Conservation (phyloP, 2,329 filamentous ascomycete genomes). For the Calonectria hawksworthii region DNA sequence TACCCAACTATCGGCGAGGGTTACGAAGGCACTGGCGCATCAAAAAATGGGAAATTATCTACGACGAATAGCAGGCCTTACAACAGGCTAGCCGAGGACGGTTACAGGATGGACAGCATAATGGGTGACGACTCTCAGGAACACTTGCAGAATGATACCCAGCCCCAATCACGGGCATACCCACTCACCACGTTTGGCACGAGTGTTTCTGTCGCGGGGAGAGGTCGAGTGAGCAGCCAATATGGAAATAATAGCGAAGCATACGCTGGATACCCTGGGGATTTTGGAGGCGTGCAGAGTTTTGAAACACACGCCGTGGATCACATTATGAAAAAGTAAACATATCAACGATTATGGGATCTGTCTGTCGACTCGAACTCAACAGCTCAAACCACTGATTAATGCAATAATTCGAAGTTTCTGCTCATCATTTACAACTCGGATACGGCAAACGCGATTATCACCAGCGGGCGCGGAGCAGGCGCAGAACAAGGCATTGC, state of each 20-base stretch:
- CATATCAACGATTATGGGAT: background rate
- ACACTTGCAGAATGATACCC: background rate
- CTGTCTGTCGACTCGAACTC: background rate
- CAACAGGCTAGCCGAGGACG: background rate
- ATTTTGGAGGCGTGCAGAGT: background rate
- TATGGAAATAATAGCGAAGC: background rate
- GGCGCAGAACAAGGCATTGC: no score
- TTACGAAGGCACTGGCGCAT: background rate
- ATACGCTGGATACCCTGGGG: background rate
- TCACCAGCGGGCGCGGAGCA: no score
- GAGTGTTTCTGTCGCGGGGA: background rate
- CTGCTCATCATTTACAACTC: no score
- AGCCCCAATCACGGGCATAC: background rate
- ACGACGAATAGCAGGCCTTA: background rate
- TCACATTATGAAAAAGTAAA: background rate
- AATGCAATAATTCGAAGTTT: no score
- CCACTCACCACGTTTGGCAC: background rate
- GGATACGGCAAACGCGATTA: no score
- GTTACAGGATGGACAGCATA: background rate
- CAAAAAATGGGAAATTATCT: background rate
- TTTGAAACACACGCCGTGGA: background rate
- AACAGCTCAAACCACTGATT: background rate
- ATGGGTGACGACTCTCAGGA: background rate
- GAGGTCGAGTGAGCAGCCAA: background rate
- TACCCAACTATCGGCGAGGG: background rate